Evolutionary conservation across 2,329 filamentous ascomycete genomes (phyloP).

Genomic region (Dothiorella sarmentorum): DNA sequence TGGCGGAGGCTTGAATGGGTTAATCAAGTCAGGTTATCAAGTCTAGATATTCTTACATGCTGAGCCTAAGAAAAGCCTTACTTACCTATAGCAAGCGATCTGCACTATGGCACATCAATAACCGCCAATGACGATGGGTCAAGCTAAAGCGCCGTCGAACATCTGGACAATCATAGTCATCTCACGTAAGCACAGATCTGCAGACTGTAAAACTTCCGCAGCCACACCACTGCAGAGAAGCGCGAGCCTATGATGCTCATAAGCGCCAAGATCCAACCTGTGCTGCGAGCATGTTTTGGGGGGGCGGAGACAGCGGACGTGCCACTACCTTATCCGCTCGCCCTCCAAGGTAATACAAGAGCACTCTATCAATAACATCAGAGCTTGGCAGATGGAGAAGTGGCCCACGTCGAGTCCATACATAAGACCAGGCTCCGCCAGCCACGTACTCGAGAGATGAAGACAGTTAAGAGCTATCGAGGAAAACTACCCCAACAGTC

Average conservation of each 20-base stretch:
- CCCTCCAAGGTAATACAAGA: neutral
- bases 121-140: neutral
- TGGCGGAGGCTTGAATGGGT: too few relatives aligned
- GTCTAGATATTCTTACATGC: too few relatives aligned
- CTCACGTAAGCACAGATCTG: neutral
- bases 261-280: conserved; percentile 4
- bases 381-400: neutral
- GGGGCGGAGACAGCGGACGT: neutral
- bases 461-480: neutral
- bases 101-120: too few relatives aligned
- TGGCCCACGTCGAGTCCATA: neutral
- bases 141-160: neutral
- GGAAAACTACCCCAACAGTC: too few relatives aligned
- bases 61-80: too few relatives aligned
- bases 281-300: neutral
- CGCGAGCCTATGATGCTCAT: neutral
- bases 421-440: neutral
- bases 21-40: too few relatives aligned
- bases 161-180: neutral
- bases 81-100: too few relatives aligned
- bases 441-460: neutral
- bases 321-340: neutral
- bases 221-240: neutral
- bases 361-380: neutral
- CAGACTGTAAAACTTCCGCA: neutral